Evolutionary conservation across 2,329 filamentous ascomycete species (phyloP), one percentile per base, ranked within the genome.

Genomic region (Ophiostoma ulmi): DNA sequence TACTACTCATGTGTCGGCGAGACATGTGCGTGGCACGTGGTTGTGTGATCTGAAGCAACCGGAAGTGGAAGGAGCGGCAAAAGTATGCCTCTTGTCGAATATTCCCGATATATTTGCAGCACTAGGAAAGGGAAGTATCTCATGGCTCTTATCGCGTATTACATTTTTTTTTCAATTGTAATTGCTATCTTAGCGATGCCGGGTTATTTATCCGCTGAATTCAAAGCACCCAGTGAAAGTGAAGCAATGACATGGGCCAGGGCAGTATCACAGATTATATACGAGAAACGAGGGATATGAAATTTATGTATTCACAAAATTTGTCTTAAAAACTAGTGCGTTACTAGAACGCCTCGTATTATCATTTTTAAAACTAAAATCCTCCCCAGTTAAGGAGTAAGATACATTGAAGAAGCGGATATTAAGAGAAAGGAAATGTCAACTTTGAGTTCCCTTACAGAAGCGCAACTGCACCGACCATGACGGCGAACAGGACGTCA

Each of bases 361-460:
- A 11, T 36, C 35, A 65, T 65, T 38, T 38, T n/a, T 36, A 64
- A 65, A 65, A 65, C 61, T 8, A 65, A 35, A 65, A 65, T 17
- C 61, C 61, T 38, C 35, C 61, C 61, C 31, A 4, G 31, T 35
- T 2, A 38, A 39, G 41, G 36, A 65, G 41, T 39, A 14, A 65
- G 20, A 39, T 38, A 65, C 63, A 39, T n/a, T 38, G 20, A 65
- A 65, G 63, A 65, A 39, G 63, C 26, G 63, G 39, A 65, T 22
- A 36, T 64, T 8, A 20, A 64, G 31, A 39, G 36, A 65, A 39
- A 39, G 31, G 61, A 77, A 36, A 75, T 78, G 74, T 76, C 75
- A 72, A 76, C 75, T 69, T 76, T 75, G 70, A 74, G 74, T 58
- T 76, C 68, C n/a, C 13, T 72, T 65, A 72, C 68, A 71, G 52